Evolutionary conservation across 805 yeast species (phyloP).

Genomic region (Cyberlindnera meyerae): DNA sequence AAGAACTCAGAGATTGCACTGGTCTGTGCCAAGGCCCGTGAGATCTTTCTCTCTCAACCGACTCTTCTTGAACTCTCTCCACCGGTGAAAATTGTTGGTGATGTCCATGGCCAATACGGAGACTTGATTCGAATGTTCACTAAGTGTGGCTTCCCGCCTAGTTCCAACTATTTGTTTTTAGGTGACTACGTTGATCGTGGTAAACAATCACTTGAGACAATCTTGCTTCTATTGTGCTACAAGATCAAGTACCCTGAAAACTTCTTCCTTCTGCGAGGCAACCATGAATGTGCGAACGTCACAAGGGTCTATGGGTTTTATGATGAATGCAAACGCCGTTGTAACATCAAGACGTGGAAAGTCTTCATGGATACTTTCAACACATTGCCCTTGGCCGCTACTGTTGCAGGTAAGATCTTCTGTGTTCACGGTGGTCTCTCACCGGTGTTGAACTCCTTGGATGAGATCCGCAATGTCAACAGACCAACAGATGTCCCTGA

Average conservation of each 20-base stretch:
- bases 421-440: conserved; percentile 95
- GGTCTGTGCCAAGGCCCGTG: conserved; percentile 84
- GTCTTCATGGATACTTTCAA: conserved; percentile 94
- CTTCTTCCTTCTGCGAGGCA: conserved; percentile 81
- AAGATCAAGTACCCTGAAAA: conserved; percentile 89
- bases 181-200: conserved; percentile 98
- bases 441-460: conserved; percentile 72
- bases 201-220: conserved; percentile 84
- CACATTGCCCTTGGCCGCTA: conserved; percentile 84
- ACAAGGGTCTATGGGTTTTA: conserved; percentile 95
- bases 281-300: conserved; percentile 91
- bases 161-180: conserved; percentile 58
- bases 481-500: conserved; percentile 97
- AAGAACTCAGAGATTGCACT: conserved; percentile 85
- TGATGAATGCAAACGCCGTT: conserved; percentile 89
- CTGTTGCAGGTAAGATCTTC: conserved; percentile 85
- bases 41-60: conserved; percentile 86
- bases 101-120: conserved; percentile 94
- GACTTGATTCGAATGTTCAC: conserved; percentile 79
- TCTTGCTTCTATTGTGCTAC: conserved; percentile 67
- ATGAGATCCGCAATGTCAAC: conserved; percentile 78
- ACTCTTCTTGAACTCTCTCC: conserved; percentile 76
- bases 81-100: conserved; percentile 86
- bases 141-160: conserved; percentile 83
- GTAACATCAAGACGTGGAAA: conserved; percentile 89